Conservation (phyloP, 108 stramenopile genomes). For the Stephanodiscus minutulus region DNA sequence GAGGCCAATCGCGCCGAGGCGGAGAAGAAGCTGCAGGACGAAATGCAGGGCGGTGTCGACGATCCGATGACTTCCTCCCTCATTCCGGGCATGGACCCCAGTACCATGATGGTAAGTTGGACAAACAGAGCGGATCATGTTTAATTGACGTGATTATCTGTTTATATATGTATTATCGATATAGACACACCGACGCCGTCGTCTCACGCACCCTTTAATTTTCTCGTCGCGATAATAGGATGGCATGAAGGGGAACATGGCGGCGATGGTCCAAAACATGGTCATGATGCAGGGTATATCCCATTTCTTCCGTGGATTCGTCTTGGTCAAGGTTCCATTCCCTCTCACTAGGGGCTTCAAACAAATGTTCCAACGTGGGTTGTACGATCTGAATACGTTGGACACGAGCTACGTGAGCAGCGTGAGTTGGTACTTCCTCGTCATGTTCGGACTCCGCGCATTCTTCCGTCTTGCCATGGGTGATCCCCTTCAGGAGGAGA, state of each 20-base stretch:
- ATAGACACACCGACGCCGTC: not conserved
- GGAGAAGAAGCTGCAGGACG: constrained; percentile 30
- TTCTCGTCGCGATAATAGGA: too few relatives aligned
- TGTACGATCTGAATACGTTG: constrained; percentile 86
- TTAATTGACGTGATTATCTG: constrained; percentile 29
- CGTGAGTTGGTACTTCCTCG: constrained; percentile 96
- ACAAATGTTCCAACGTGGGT: constrained; percentile 96
- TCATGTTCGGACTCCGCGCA: constrained; percentile 95
- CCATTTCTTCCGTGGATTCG: constrained; percentile 93
- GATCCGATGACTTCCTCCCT: constrained; percentile 25
- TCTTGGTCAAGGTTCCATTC: constrained; percentile 95
- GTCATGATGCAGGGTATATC: constrained; percentile 98
- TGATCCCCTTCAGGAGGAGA: constrained; percentile 73
- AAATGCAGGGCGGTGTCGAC: constrained; percentile 6
- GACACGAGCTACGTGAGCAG: constrained; percentile 93
- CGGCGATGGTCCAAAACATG: constrained; percentile 98
- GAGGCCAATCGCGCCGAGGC: constrained; percentile 38
- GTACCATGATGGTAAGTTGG: constrained; percentile 57
- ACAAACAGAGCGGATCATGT: constrained; percentile 15
- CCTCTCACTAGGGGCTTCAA: constrained; percentile 94
- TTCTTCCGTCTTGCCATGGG: constrained; percentile 92
- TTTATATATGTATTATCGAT: constrained; percentile 3
- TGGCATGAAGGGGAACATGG: constrained; percentile 91
- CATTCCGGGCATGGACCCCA: constrained; percentile 62
- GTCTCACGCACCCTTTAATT: too few relatives aligned